Evolutionary conservation across 306 rosid species (phyloP), one percentile per base, ranked within the genome.

Genomic region (Cucumis hystrix): DNA sequence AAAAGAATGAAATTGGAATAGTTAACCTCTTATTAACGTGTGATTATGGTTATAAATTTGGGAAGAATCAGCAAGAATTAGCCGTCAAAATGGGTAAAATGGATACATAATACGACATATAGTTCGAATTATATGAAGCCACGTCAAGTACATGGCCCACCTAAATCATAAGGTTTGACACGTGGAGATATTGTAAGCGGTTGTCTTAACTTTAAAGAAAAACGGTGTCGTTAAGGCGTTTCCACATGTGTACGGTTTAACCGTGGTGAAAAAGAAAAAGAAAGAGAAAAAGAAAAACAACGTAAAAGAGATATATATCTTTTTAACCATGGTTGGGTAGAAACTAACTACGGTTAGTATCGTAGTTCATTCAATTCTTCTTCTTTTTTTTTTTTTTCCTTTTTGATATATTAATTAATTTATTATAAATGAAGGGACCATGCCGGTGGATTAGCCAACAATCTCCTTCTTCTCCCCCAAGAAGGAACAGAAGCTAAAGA

Each of bases 331-430:
- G 49, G 75, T 78, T 66, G 18, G 75, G 23, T 66, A 49, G 56
- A 77, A 78, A 47, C 80, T 2, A 66, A 78, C 80, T 47, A 64
- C 69, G 75, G 80, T 78, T 76, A 64, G 9, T 17, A 15, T 16
- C 40, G 2, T 51, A 51, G 65, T 63, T 23, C 20, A 3, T 9
- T 51, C 45, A 52, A 11, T 60, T 33, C 37, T 33, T 33, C 37
- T 4, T 28, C 30, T 28, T 28, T 16, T 63, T 64, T 63, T 43
- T 43, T 43, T 1, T 43, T 43, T 43, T 43, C 9, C 1, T 41
- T 41, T 41, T 41, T 41, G 1, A 41, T 6, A 0, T 41, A 7
- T 41, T 41, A 6, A 41, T 41, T 41, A 8, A 7, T 10, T 47
- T 47, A 0, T 47, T 78, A 78, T 78, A 78, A 78, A 49, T 69